Base-by-base conservation (phyloP, 2,329 filamentous ascomycete species). In the Beauveria bassiana region DNA sequence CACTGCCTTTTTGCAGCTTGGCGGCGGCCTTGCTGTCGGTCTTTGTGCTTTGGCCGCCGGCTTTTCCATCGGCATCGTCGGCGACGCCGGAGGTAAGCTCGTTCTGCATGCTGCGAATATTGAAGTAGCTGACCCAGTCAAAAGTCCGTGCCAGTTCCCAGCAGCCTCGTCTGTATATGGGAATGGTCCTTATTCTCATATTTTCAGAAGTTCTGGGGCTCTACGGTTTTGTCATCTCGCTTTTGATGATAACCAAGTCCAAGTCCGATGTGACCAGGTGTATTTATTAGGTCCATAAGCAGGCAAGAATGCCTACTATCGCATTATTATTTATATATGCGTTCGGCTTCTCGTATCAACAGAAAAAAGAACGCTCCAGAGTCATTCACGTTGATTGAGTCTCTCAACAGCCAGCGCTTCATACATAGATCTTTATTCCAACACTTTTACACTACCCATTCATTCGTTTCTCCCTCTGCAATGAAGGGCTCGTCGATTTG, bases 401-500 rank as follows among this genome's bases (percentile, higher is more conserved):
- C 40, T 40, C 28, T 38, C 49, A 53, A 47, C 50, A 10, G 42
- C 49, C 49, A 12, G 40, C 28, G 58, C 49, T 46, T 26, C 20
- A 42, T 47, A 47, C 26, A 60, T 56, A 45, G 16, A 51, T 42
- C 56, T 51, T 50, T 22, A 22, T 22, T 22, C 22, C 22, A 22
- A 10, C 26, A 20, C 28, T 42, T 22, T 75, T 74, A 89, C 64
- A 89, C 74, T 57, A 85, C 86, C 95, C 95, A 99, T 69, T 96
- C 92, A 61, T 87, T 85, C 65, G 79, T 71, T 93, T 83, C 69
- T 97, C 93, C 24, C 82, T 81, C 5, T 81, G 77, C 42, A 61
- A 98, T 85, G 71, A 99, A 98, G 1, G 95, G 93, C 77, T 96
- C 91, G 68, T 97, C 91, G 62, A 99, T 91, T 69, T 90, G 85